phyloP scores from a whole-genome alignment of 371 early-diverging fungal species.

The Cokeromyces recurvatus region DNA sequence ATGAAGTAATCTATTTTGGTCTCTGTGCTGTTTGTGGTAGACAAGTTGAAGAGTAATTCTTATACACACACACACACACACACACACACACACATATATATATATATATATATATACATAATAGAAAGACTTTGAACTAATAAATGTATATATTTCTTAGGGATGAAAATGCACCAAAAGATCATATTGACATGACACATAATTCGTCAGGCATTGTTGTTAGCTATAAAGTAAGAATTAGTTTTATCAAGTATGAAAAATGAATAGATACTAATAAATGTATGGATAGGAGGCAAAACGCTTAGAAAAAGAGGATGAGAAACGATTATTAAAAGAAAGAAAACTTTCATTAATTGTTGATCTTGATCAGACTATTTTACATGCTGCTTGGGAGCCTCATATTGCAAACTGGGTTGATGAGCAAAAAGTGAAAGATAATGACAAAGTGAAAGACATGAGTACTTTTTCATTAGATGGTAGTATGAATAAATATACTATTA shows the following conservation, averaged over 20 bases:
- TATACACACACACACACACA: too few species aligned
- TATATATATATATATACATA: neutral
- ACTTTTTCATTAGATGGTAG: slow-evolving; percentile 66
- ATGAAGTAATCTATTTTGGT: slow-evolving; percentile 72
- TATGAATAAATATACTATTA: slow-evolving; percentile 73
- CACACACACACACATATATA: slow-evolving; percentile 39
- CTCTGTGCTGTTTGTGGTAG: slow-evolving; percentile 80
- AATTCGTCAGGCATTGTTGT: slow-evolving; percentile 69
- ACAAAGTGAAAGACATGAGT: slow-evolving; percentile 61
- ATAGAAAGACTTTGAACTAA: neutral
- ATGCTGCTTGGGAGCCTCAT: slow-evolving; percentile 84
- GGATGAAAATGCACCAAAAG: slow-evolving; percentile 5
- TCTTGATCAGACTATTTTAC: slow-evolving; percentile 98
- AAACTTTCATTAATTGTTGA: slow-evolving; percentile 94
- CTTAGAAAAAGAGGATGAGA: slow-evolving; percentile 66
- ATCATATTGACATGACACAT: slow-evolving; percentile 74
- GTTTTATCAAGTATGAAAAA: neutral
- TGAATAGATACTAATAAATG: neutral
- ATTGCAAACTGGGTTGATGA: slow-evolving; percentile 82
- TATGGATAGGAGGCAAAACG: slow-evolving; percentile 68
- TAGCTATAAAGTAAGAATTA: slow-evolving; percentile 41
- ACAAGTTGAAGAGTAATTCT: slow-evolving; percentile 48
- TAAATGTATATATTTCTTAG: neutral
- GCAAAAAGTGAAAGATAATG: slow-evolving; percentile 54
- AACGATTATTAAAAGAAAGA: slow-evolving; percentile 57